phyloP scores from a whole-genome alignment of 2,329 filamentous ascomycete genomes.

The Passalora sequoiae region DNA sequence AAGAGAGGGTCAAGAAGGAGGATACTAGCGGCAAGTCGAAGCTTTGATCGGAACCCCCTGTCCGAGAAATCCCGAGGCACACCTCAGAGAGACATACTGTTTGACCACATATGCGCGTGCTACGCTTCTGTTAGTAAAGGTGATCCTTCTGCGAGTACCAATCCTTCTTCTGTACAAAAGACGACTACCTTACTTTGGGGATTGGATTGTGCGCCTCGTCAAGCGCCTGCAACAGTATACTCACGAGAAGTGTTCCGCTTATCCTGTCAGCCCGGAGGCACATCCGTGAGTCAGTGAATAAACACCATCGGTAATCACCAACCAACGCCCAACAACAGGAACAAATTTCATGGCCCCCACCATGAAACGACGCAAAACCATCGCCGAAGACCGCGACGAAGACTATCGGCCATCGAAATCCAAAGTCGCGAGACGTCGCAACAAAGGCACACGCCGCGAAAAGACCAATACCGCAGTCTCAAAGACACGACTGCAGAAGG shows the following conservation, averaged over 20 bases:
- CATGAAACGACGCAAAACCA: neutral
- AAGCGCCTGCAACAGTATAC: neutral
- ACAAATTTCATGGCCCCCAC: neutral
- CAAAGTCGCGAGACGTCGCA: no score
- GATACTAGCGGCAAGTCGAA: conserved; percentile 35
- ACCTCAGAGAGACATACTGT: no score
- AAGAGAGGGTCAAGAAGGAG: conserved; percentile 42
- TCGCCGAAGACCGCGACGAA: neutral
- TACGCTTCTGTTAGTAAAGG: no score
- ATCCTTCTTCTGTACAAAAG: neutral
- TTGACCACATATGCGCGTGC: no score
- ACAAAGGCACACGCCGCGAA: no score
- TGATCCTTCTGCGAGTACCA: neutral
- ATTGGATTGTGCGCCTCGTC: neutral
- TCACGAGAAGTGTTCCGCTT: neutral
- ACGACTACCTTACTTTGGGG: neutral
- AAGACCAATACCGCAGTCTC: no score
- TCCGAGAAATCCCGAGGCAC: no score
- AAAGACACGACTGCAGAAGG: no score
- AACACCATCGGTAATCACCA: neutral
- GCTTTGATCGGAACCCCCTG: conserved; percentile 26
- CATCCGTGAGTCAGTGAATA: neutral
- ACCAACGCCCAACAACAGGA: neutral
- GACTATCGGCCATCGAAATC: no score
- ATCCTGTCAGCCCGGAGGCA: neutral